Percentiles rank a stretch among this genome's conserved stretches.
Evolutionary conservation across 2,329 filamentous ascomycete genomes (phyloP).

Genomic region (Sarocladiaceae sp.): DNA sequence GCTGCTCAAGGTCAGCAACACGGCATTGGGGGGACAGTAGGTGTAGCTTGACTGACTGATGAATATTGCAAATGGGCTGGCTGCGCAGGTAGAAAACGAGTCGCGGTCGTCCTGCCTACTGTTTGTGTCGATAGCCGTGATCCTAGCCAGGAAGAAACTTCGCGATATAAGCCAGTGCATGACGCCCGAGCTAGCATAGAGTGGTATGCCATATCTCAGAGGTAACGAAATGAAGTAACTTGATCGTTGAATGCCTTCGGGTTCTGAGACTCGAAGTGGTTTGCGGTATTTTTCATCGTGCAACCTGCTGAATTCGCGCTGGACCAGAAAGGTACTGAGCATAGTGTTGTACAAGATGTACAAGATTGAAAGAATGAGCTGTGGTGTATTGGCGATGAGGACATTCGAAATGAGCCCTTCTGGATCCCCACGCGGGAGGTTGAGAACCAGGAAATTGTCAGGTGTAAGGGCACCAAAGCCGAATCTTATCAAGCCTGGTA

Average conservation of each 20-base stretch:
- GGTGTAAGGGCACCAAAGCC: slow-evolving; percentile 24
- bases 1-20: too few species aligned
- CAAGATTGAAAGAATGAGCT: slow-evolving; percentile 39
- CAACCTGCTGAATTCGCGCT: slow-evolving; percentile 41
- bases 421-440: slow-evolving; percentile 21
- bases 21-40: neutral
- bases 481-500: slow-evolving; percentile 20
- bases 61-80: slow-evolving; percentile 24
- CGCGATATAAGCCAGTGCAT: slow-evolving; percentile 48
- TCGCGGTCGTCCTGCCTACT: slow-evolving; percentile 18
- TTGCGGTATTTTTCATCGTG: slow-evolving; percentile 23
- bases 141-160: slow-evolving; percentile 37
- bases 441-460: slow-evolving; percentile 22
- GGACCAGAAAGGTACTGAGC: slow-evolving; percentile 40
- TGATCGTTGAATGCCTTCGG: slow-evolving; percentile 33
- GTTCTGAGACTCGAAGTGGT: slow-evolving; percentile 36
- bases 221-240: slow-evolving; percentile 42
- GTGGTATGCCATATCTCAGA: slow-evolving; percentile 36
- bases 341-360: slow-evolving; percentile 41
- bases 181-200: slow-evolving; percentile 27
- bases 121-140: slow-evolving; percentile 22
- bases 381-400: slow-evolving; percentile 41
- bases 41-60: slow-evolving; percentile 10
- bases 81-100: slow-evolving; percentile 26
- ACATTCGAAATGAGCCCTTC: slow-evolving; percentile 26